Base-by-base conservation (phyloP, 2,329 filamentous ascomycete species). In the Alternaria ventricosa region DNA sequence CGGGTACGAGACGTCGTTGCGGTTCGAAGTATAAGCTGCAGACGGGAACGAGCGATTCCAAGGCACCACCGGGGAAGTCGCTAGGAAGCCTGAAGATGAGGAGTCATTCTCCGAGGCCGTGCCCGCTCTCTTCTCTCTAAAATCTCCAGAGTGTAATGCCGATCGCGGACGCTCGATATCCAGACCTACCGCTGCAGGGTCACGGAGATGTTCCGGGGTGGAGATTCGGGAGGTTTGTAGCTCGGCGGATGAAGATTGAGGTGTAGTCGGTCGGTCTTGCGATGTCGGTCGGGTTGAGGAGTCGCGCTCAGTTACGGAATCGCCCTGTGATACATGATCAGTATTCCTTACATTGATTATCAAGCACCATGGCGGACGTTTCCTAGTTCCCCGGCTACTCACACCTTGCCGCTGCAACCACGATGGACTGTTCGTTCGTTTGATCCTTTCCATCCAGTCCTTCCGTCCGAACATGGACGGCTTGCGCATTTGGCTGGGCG, bases 131-230 rank as follows among this genome's bases (percentile, higher is more conserved):
- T 84, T 81, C 75, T 88, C 84, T 55, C 84, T 80, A 67, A 90
- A 90, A 71, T 90, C 87, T 51, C 88, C 88, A 22, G 87, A 86
- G 74, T 90, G 88, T 61, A 90, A 75, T 49, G 88, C 87, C 30
- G 95, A 98, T 58, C 92, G 86, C 50, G 95, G 95, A 56, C 94
- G 87, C 78, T 94, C 90, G 66, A 97, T 95, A 67, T 88, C 87
- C 67, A 82, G 61, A 2, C 84, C 78, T 30, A 72, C 71, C 27
- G 71, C 72, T 27, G 71, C 74, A 64, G 73, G 64, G 36, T 79
- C 72, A 53, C 69, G 65, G 6, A 71, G 63, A 41, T 66, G 67
- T 49, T 79, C 76, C 12, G 70, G 71, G 6, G 73, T 73, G 6
- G 66, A 67, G 20, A 71, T 69, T 18, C 73, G 76, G 30, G 82